Conservation (phyloP, 164 flowering plant species). For the Berberis vulgaris region DNA sequence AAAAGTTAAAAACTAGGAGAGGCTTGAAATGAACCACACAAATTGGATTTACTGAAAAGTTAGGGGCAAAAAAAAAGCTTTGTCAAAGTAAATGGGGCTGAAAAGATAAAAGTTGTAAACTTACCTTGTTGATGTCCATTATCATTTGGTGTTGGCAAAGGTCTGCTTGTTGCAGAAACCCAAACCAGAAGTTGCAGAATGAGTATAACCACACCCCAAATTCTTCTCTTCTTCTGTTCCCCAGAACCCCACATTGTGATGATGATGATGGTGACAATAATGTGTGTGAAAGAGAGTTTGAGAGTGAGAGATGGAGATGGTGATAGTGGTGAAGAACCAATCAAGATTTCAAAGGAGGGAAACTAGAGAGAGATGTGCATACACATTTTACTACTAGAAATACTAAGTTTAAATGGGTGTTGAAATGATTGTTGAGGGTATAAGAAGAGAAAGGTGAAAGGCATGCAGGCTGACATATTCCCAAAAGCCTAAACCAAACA, state of each 20-base stretch:
- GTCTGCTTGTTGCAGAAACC: conserved; percentile 21
- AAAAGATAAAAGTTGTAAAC: not conserved
- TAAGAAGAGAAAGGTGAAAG: no score
- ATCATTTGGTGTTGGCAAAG: conserved; percentile 4
- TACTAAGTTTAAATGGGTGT: no score
- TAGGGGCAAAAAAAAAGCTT: not conserved
- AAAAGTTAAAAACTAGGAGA: not conserved
- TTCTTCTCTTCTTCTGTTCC: not conserved
- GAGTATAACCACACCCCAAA: not conserved
- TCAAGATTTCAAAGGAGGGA: no score
- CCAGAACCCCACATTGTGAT: not conserved
- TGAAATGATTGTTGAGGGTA: no score
- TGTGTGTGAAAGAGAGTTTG: not conserved
- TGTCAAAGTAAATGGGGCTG: not conserved
- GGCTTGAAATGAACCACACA: not conserved
- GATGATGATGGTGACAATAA: not conserved
- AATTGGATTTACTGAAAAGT: not conserved
- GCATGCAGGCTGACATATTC: no score
- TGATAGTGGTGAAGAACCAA: no score
- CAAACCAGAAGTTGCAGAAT: conserved; percentile 7
- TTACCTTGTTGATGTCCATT: conserved; percentile 13
- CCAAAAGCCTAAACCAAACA: no score
- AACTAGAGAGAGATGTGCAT: no score
- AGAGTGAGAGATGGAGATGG: not conserved
- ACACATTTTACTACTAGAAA: no score